phyloP scores from a whole-genome alignment of 2,329 filamentous ascomycete genomes.

The Diaporthe vaccinii region DNA sequence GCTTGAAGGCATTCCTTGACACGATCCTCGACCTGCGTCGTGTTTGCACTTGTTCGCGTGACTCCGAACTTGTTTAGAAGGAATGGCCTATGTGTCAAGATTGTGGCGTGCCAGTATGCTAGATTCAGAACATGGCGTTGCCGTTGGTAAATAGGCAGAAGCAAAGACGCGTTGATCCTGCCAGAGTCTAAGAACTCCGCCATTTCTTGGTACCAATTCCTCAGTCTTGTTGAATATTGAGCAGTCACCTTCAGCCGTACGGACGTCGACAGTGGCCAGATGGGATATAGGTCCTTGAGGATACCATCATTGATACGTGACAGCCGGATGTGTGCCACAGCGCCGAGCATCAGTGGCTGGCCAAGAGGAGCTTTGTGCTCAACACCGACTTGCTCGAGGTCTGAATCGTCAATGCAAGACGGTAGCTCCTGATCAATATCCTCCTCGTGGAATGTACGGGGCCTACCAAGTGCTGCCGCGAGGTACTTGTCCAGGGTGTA shows the following conservation, averaged over 20 bases:
- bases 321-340: constrained; percentile 53
- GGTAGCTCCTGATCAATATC: constrained; percentile 75
- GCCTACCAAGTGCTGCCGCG: constrained; percentile 72
- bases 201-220: constrained; percentile 52
- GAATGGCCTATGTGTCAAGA: constrained; percentile 55
- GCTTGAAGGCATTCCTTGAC: constrained; percentile 53
- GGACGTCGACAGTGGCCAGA: constrained; percentile 50
- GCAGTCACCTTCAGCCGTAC: constrained; percentile 47
- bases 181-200: constrained; percentile 56
- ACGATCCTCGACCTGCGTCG: constrained; percentile 45
- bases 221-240: constrained; percentile 49
- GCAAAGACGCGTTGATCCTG: constrained; percentile 50
- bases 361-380: constrained; percentile 26
- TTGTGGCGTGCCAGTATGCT: constrained; percentile 58
- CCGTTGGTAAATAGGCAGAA: constrained; percentile 56
- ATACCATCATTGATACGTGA: constrained; percentile 53
- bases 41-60: constrained; percentile 19
- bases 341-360: constrained; percentile 51
- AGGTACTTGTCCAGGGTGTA: constrained; percentile 76
- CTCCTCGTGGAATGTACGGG: constrained; percentile 73
- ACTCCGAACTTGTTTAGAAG: constrained; percentile 52
- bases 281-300: constrained; percentile 52
- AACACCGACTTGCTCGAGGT: constrained; percentile 49
- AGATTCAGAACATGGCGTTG: constrained; percentile 58
- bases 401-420: constrained; percentile 65